Conservation (phyloP, 371 early-diverging fungal genomes). For the Mucor racemosus region DNA sequence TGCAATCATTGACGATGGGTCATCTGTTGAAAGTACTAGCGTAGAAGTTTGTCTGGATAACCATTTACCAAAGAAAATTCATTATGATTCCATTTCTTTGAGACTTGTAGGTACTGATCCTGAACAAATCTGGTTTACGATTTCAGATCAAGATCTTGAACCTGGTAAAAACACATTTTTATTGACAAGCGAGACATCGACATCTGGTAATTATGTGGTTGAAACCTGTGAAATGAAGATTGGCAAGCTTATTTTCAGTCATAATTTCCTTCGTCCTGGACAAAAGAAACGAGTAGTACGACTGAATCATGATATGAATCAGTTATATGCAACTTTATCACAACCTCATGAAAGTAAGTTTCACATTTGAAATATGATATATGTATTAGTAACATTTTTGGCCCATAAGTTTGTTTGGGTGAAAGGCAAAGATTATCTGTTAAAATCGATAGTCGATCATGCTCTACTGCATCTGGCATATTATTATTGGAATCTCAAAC, state of each 20-base stretch:
- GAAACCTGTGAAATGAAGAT: constrained; percentile 65
- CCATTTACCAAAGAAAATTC: constrained; percentile 61
- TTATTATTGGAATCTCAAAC: constrained; percentile 45
- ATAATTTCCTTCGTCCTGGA: constrained; percentile 66
- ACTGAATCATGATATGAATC: constrained; percentile 55
- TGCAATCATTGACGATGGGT: constrained; percentile 62
- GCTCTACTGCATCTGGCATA: constrained; percentile 26
- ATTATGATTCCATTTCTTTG: constrained; percentile 55
- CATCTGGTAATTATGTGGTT: constrained; percentile 67
- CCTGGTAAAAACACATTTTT: constrained; percentile 71
- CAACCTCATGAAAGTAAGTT: constrained; percentile 51
- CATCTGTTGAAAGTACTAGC: constrained; percentile 63
- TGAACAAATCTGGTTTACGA: constrained; percentile 56
- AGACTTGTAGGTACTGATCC: constrained; percentile 65
- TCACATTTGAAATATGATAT: background rate
- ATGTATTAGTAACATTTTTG: background rate
- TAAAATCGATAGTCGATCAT: constrained; percentile 32
- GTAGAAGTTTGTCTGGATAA: constrained; percentile 65
- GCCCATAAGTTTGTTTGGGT: constrained; percentile 44
- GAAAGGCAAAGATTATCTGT: constrained; percentile 50
- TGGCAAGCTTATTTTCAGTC: constrained; percentile 61
- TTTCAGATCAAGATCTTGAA: constrained; percentile 48
- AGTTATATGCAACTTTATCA: constrained; percentile 31
- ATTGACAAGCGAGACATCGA: constrained; percentile 67
- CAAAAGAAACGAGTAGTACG: constrained; percentile 64